Conservation (phyloP, 2,329 filamentous ascomycete genomes). For the Mollisia scopiformis region DNA sequence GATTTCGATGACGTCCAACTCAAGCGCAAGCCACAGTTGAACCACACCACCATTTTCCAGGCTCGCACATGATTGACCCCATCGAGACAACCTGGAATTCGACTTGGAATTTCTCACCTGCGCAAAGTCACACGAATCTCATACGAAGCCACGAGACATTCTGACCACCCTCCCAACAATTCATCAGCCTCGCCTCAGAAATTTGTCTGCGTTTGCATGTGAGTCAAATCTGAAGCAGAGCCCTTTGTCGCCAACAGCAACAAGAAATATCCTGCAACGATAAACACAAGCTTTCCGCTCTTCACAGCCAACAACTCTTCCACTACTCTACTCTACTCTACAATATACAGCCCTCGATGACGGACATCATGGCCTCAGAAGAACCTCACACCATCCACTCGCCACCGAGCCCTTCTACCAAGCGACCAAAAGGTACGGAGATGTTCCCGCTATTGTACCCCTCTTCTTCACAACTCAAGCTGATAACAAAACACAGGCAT, state of each 20-base stretch:
- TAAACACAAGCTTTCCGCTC: conserved; percentile 3
- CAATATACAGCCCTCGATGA: conserved; percentile 12
- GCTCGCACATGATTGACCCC: conserved; percentile 9
- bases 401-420: conserved; percentile 37
- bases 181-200: not conserved
- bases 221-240: conserved; percentile 2
- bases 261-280: conserved; percentile 1
- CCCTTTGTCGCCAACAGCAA: conserved; percentile 2
- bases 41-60: conserved; percentile 9
- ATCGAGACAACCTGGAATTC: not conserved
- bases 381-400: conserved; percentile 30
- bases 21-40: not conserved
- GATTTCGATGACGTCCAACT: conserved; percentile 11
- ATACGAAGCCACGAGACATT: conserved; percentile 9
- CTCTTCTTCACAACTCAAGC: conserved; percentile 3
- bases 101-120: conserved; percentile 4
- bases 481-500: conserved; percentile 64
- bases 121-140: conserved; percentile 14
- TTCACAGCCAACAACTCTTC: conserved; percentile 6
- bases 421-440: conserved; percentile 40
- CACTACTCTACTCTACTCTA: no score
- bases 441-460: conserved; percentile 6
- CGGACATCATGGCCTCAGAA: conserved; percentile 30
- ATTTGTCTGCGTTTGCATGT: not conserved
- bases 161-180: not conserved